Base-by-base conservation (phyloP, 192 early-diverging fungal species). In the Oehlia diaphana region DNA sequence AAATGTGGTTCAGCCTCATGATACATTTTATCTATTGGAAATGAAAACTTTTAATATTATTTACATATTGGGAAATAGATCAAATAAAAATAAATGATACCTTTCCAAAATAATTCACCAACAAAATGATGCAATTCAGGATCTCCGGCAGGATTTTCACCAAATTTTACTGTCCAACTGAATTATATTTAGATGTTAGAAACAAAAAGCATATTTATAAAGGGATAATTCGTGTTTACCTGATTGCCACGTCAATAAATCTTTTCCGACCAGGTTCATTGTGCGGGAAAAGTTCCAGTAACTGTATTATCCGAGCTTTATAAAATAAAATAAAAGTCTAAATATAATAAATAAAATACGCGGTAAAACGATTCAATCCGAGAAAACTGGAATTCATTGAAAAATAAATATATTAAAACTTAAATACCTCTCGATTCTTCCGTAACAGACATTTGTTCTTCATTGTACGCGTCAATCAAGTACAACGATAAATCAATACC, bases 1-100 rank as follows among this genome's bases (percentile, higher is more conserved):
- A 95, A 92, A 83, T 98, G 97, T 74, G 84, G 81, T 81, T 98
- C 97, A 63, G 96, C 95, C 69, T 94, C 90, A 77, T 85, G 86
- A 80, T 93, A 97, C 67, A 89, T 83, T 53, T 87, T 88, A 64
- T 94, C 94, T 90, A 80, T 76, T 72, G 81, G 76, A 83, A 33
- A 28, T 64, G 44, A 37, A 35, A 70, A 69, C 16, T 28, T 6
- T 26, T 2, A 35, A 26, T 23, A 33, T 31, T 23, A n/a, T 79
- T 42, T 10, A 23, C 44, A 50, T 79, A 2, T n/a, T 33, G 5
- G 3, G 12, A 21, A 12, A 42, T 42, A 42, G 39, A 42, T 42
- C 39, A 42, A 42, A 42, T 42, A 42, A 42, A 72, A 9, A 33
- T 26, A 26, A 53, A 58, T 10, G 28, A 63, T 83, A 92, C 91